Evolutionary conservation across 2,329 filamentous ascomycete genomes (phyloP), one percentile per base, ranked within the genome.

Genomic region (Stylonectria norvegica): DNA sequence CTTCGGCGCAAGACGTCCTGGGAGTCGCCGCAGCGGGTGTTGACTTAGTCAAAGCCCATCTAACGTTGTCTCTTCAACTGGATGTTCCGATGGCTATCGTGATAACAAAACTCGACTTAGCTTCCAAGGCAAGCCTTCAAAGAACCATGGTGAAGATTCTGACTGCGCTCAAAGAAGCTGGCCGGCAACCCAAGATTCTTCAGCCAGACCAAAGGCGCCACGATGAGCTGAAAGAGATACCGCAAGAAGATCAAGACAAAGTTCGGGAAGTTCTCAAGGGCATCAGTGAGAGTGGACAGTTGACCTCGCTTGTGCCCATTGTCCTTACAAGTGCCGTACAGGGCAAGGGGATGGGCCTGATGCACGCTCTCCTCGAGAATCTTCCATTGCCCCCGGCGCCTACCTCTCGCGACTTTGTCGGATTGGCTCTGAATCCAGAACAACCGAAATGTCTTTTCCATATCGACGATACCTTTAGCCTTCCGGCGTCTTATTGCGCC

Each of bases 41-140:
- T 30, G 85, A 93, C 53, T 71, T 93, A 4, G 85, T 85, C 8
- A 77, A 85, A 49, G 84, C 87, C 3, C 86, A 97, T 65, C 72
- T 98, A 12, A 83, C 90, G 25, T 71, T 98, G 2, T 96, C 90
- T 55, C 71, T 96, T 20, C 86, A 88, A 50, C 69, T 97, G 14
- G 76, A 83, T 15, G 72, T 90, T 8, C 89, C 89, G 1, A 70
- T 96, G 40, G 77, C 86, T 6, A 76, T 98, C 9, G 76, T 91
- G 17, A 85, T 98, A 43, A 97, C 93, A 1, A 98, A 97, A 60
- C 75, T 94, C 46, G 93, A 98, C 53, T 64, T 95, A 30, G 89
- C 89, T 12, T 90, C 84, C 11, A 89, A 83, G 49, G 63, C 69
- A 9, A 81, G 81, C 8, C 62, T 97, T 7, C 79, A 82, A 40